Evolutionary conservation across 106 monocot species (phyloP).

Genomic region (Dendrobium officinale): DNA sequence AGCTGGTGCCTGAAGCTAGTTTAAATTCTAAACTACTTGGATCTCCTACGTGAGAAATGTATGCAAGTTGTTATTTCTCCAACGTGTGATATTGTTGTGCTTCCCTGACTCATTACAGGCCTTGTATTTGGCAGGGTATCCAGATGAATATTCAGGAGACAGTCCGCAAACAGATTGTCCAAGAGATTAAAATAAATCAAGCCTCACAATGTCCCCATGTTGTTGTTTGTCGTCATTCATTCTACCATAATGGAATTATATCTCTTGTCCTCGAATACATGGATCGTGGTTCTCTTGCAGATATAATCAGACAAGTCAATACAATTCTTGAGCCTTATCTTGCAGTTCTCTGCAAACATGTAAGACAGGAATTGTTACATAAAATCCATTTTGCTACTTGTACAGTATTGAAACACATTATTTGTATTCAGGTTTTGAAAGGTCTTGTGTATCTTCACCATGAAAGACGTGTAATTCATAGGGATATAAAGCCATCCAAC

Average conservation of each 20-base stretch:
- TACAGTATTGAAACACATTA: slow-evolving; percentile 2
- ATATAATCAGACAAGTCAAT: slow-evolving; percentile 81
- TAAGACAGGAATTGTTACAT: background rate
- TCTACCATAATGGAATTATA: slow-evolving; percentile 95
- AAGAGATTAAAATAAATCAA: slow-evolving; percentile 97
- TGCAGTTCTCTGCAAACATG: slow-evolving; percentile 91
- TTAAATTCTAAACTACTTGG: too few relatives aligned
- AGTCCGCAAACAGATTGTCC: slow-evolving; percentile 89
- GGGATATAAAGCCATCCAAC: slow-evolving; percentile 91
- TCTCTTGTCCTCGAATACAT: slow-evolving; percentile 95
- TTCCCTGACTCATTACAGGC: background rate
- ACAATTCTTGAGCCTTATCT: slow-evolving; percentile 97
- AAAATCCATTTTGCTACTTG: background rate
- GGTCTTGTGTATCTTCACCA: slow-evolving; percentile 89
- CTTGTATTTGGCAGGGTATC: slow-evolving; percentile 56
- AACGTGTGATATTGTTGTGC: too few relatives aligned
- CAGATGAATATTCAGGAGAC: slow-evolving; percentile 95
- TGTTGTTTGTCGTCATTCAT: slow-evolving; percentile 87
- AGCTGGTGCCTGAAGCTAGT: too few relatives aligned
- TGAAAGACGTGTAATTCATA: slow-evolving; percentile 89
- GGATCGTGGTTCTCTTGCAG: slow-evolving; percentile 92
- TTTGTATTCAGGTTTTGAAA: slow-evolving; percentile 58
- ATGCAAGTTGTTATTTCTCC: too few relatives aligned
- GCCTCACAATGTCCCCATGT: slow-evolving; percentile 68
- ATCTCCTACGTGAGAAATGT: too few relatives aligned